Evolutionary conservation across 2,329 filamentous ascomycete genomes (phyloP).

Genomic region (Ceratocystis cacaofunesta): DNA sequence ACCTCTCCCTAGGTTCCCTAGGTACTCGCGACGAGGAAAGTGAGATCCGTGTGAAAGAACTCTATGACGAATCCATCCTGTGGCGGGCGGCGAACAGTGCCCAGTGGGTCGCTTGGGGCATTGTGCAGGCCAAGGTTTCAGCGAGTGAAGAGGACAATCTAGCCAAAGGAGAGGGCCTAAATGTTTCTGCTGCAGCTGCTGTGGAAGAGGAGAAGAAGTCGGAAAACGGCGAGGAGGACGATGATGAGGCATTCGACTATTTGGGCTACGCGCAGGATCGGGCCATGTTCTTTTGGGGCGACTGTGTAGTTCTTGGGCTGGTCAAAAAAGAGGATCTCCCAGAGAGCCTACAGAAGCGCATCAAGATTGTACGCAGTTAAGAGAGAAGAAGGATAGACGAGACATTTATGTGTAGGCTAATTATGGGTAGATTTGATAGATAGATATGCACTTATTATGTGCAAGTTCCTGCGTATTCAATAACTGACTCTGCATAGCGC

Average conservation of each 20-base stretch:
- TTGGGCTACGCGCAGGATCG: constrained; percentile 80
- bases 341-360: constrained; percentile 40
- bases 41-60: constrained; percentile 51
- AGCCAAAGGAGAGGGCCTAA: neutral
- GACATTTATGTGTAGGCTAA: neutral
- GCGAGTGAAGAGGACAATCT: constrained; percentile 22
- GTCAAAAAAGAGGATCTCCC: constrained; percentile 64
- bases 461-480: neutral
- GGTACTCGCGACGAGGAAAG: constrained; percentile 45
- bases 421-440: neutral
- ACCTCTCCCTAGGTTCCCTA: constrained; percentile 27
- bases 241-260: constrained; percentile 72
- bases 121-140: constrained; percentile 74
- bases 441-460: neutral
- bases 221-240: constrained; percentile 26
- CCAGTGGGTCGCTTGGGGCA: constrained; percentile 90
- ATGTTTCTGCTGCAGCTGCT: neutral
- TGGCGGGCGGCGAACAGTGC: constrained; percentile 84
- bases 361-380: constrained; percentile 59
- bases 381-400: neutral
- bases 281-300: constrained; percentile 88
- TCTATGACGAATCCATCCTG: constrained; percentile 64
- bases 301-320: constrained; percentile 64
- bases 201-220: constrained; percentile 19
- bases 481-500: neutral